A percentile compares a stretch with the other conserved stretches of the same genome.
These are phyloP conservation scores for Endogone sp. DNA, from an alignment of 192 early-diverging fungal genomes.

Conservation along the genomic window DNA sequence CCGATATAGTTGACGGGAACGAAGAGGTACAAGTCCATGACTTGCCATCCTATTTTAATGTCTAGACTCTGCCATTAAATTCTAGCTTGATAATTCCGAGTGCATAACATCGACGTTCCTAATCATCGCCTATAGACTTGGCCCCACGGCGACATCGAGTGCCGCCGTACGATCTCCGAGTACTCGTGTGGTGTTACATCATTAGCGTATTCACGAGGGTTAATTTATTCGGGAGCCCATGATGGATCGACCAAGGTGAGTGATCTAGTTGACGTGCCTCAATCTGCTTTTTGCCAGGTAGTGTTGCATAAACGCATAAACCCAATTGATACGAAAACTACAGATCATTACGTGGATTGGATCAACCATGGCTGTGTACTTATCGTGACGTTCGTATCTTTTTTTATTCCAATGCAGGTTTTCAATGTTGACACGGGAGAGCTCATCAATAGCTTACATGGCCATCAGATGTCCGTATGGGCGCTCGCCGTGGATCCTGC, in stretches of 20 bases:
- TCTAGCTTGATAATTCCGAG: background rate
- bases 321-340: too few species aligned
- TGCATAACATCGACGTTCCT: background rate
- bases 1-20: conserved; percentile 15
- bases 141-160: conserved; percentile 49
- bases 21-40: background rate
- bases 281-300: background rate
- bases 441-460: conserved; percentile 32
- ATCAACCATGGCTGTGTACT: too few species aligned
- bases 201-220: conserved; percentile 39
- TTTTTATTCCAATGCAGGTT: conserved; percentile 15
- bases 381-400: too few species aligned
- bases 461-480: conserved; percentile 54
- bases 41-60: background rate
- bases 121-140: conserved; percentile 20
- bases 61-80: too few species aligned
- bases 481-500: conserved; percentile 42
- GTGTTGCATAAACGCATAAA: too few species aligned
- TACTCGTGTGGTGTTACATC: conserved; percentile 54
- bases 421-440: conserved; percentile 50
- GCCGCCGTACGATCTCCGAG: conserved; percentile 45
- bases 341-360: too few species aligned
- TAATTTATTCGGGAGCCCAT: conserved; percentile 52
- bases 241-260: conserved; percentile 50
- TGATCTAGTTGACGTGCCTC: background rate